These are phyloP conservation scores for Solanum medicagineum DNA, from an alignment of 257 asterid genomes.

Conservation along the genomic window DNA sequence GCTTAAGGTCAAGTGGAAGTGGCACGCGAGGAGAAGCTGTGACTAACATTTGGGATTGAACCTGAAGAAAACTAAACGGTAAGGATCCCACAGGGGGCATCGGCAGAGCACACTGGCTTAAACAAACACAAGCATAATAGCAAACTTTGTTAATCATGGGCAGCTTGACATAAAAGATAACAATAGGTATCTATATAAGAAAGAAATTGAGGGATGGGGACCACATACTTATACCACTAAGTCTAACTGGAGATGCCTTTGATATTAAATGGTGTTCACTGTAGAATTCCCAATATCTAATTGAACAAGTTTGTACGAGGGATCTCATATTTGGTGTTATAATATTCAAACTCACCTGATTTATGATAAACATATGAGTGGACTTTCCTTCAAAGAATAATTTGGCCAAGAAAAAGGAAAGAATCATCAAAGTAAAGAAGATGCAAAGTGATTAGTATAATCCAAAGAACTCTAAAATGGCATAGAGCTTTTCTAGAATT, in stretches of 20 bases:
- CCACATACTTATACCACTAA: background rate
- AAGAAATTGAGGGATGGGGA: background rate
- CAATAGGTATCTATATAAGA: background rate
- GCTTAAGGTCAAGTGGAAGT: conserved; percentile 11
- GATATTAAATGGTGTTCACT: background rate
- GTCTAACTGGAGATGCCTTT: background rate
- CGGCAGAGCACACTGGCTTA: background rate
- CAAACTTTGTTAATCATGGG: background rate
- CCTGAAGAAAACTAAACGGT: conserved; percentile 6
- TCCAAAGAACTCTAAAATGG: conserved; percentile 1
- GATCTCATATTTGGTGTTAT: background rate
- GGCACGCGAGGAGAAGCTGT: conserved; percentile 7
- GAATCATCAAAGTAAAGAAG: conserved; percentile 5
- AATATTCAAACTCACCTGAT: background rate
- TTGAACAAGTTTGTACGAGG: background rate
- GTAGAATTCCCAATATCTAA: background rate
- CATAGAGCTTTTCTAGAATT: background rate
- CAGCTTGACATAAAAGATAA: background rate
- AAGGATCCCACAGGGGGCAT: background rate
- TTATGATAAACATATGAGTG: background rate
- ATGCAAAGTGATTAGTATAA: conserved; percentile 6
- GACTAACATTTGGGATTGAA: conserved; percentile 12
- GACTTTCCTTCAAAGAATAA: conserved; percentile 4
- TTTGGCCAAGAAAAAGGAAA: background rate
- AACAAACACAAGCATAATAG: background rate